Base-by-base conservation (phyloP, 2,329 filamentous ascomycete species). In the Lasiodiplodia gonubiensis region DNA sequence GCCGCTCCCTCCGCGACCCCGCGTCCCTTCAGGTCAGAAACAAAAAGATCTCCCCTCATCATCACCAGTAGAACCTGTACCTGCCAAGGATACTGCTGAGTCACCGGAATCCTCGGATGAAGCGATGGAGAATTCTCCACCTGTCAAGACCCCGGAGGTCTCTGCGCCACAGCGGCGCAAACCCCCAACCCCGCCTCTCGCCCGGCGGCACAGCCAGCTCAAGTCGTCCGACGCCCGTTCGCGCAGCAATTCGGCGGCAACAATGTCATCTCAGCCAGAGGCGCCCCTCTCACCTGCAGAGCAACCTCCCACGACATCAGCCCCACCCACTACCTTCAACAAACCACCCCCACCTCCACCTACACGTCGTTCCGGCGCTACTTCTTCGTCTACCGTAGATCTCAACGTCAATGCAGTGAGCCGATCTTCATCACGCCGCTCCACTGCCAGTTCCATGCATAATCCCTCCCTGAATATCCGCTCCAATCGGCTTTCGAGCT, bases 1-100 rank as follows among this genome's bases (percentile, higher is more conserved):
- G 72, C 87, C 89, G 3, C 81, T 90, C 14, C 88, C 89, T 2
- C 83, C 84, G 1, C 81, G 85, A 4, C 86, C 86, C 14, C 55
- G 55, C 18, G 46, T 16, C 16, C 25, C 52, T 16, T 53, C 67
- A 35, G 53, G 60, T 4, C 37, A 33, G 42, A 46, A 37, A 48
- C 27, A 55, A 25, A 64, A 64, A 16, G 66, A 67, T 21, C 57
- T 57, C 18, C 60, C 66, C 6, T 53, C 59, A 7, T 30, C 53
- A 37, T 42, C 59, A 25, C 54, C 54, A 33, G 48, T 48, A 16
- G 65, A 67, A n/a, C 69, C 72, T 4, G 66, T 72, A 6, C 66
- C 72, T 18, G 23, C 48, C 48, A 61, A 54, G n/a, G 27, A 60
- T 7, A 4, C 39, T 10, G 27, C 46, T 16, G 55, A 12, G 23